These are phyloP conservation scores for Aquanectria penicillioides DNA, from an alignment of 2,329 filamentous ascomycete species.

Conservation along the genomic window DNA sequence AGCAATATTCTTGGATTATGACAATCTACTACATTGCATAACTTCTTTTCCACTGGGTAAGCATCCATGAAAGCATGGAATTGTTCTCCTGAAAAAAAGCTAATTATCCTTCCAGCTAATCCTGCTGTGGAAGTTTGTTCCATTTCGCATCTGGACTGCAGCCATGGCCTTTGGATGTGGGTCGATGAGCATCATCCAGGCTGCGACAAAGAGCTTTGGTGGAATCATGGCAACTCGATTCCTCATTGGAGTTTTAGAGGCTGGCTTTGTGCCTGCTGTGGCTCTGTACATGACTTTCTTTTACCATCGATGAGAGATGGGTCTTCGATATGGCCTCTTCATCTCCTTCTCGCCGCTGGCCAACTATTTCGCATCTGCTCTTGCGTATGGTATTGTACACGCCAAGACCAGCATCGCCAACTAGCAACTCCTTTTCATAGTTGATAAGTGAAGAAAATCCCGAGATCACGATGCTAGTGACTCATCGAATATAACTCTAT, in stretches of 20 bases:
- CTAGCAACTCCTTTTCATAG: conserved; percentile 62
- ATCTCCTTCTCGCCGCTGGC: conserved; percentile 74
- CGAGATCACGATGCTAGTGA: too few relatives aligned
- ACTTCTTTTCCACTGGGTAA: conserved; percentile 8
- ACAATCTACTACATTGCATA: conserved; percentile 10
- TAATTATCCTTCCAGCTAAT: conserved; percentile 12
- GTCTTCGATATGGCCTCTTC: conserved; percentile 76
- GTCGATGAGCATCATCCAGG: conserved; percentile 19
- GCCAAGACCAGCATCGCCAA: conserved; percentile 63
- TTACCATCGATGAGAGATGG: conserved; percentile 67
- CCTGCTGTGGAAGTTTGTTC: conserved; percentile 31
- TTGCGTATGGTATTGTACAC: conserved; percentile 72
- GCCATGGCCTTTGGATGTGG: conserved; percentile 23
- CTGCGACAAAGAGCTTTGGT: neutral
- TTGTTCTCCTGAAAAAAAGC: neutral
- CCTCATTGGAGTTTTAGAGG: conserved; percentile 53
- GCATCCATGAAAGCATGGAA: neutral
- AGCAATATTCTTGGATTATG: conserved; percentile 5
- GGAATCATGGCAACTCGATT: conserved; percentile 15
- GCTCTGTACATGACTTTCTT: conserved; percentile 58
- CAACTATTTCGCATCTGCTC: conserved; percentile 73
- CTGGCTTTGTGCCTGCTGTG: conserved; percentile 53
- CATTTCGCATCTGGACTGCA: conserved; percentile 28
- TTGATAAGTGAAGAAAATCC: neutral
- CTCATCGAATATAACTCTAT: neutral